These are phyloP conservation scores for Trifolium pratense DNA, from an alignment of 306 rosid species.

Conservation along the genomic window DNA sequence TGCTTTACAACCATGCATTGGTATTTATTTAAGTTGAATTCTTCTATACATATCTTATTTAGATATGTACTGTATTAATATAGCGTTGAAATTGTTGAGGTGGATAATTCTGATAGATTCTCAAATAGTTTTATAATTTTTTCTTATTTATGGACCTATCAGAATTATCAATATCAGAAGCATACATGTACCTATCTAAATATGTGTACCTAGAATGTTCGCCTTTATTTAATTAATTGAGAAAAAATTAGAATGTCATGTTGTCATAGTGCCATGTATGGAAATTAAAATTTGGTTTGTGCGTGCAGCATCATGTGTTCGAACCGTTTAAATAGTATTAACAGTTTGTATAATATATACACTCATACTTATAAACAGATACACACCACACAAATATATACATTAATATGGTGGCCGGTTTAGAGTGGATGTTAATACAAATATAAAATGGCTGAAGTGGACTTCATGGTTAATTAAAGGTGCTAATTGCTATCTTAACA, in stretches of 20 bases:
- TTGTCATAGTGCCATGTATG: slow-evolving; percentile 5
- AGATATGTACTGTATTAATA: no score
- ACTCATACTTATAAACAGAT: background rate
- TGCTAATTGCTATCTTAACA: background rate
- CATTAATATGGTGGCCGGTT: background rate
- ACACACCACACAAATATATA: background rate
- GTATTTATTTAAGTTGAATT: no score
- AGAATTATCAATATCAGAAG: no score
- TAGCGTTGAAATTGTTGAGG: no score
- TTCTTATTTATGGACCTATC: no score
- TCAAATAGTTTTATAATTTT: no score
- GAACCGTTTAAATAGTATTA: background rate
- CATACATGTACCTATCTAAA: no score
- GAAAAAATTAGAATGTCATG: background rate
- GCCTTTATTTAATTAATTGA: background rate
- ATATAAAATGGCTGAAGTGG: background rate
- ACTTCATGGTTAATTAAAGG: background rate
- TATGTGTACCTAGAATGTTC: no score
- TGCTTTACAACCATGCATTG: slow-evolving; percentile 33
- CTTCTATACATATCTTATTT: no score
- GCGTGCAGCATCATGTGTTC: background rate
- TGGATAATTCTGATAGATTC: no score
- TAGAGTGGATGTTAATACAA: background rate
- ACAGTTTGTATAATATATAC: background rate
- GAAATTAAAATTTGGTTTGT: background rate